Evolutionary conservation across 805 yeast species (phyloP).

Genomic region (Kodamaea hsintzibuensis): DNA sequence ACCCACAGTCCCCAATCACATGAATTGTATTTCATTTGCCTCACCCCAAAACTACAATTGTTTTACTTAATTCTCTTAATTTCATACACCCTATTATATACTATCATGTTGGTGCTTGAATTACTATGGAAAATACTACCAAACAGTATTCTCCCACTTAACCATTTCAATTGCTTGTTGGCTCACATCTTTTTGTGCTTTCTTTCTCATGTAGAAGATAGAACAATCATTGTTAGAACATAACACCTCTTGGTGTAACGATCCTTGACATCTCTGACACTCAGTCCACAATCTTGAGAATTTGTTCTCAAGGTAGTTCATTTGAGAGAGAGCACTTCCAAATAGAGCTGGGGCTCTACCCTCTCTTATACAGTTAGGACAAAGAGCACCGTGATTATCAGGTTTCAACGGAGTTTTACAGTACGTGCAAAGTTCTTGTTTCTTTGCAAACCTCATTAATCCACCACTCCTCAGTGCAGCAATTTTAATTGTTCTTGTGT

Average conservation of each 20-base stretch:
- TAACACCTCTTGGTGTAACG: constrained; percentile 90
- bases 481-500: constrained; percentile 74
- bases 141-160: constrained; percentile 63
- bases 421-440: constrained; percentile 83
- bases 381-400: constrained; percentile 66
- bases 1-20: too few relatives aligned
- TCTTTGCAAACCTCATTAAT: constrained; percentile 86
- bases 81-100: not conserved
- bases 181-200: constrained; percentile 71
- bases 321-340: constrained; percentile 74
- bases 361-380: constrained; percentile 70
- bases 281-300: constrained; percentile 95
- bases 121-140: constrained; percentile 27
- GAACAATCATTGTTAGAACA: constrained; percentile 97
- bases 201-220: constrained; percentile 93
- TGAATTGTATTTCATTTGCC: too few relatives aligned
- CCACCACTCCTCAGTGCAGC: constrained; percentile 83
- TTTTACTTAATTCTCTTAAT: not conserved
- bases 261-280: constrained; percentile 97
- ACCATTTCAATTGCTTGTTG: constrained; percentile 57
- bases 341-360: constrained; percentile 70
- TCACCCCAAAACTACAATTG: too few relatives aligned
- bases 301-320: constrained; percentile 77
- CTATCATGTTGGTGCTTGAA: too few relatives aligned
- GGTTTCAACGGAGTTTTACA: constrained; percentile 79